Percentiles rank a stretch among this genome's conserved stretches.
Evolutionary conservation across 1,284 basidiomycete species (phyloP).

Genomic region (Ganoderma multipileum): DNA sequence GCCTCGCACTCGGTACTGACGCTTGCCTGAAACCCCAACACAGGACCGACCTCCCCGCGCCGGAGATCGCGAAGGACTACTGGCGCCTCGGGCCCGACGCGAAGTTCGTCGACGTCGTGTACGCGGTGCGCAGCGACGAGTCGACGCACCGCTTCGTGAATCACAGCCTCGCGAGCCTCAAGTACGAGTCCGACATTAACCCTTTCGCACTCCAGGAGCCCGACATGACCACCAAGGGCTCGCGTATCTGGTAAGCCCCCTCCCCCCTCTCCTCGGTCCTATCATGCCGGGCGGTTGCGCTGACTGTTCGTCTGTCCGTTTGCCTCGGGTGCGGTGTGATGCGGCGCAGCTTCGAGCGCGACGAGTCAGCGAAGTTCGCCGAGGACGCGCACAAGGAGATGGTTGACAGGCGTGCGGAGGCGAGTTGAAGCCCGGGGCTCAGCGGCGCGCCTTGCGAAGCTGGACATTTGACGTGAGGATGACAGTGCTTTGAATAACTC

Average conservation of each 20-base stretch:
- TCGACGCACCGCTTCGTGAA: constrained; percentile 93
- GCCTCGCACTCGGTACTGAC: not conserved
- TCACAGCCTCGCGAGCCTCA: constrained; percentile 89
- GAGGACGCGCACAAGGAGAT: constrained; percentile 32
- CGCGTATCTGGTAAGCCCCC: constrained; percentile 63
- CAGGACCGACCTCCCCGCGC: constrained; percentile 73
- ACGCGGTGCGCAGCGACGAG: constrained; percentile 93
- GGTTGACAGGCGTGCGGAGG: constrained; percentile 16
- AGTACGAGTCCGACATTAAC: constrained; percentile 81
- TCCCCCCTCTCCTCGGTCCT: not conserved
- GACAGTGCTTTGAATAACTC: not conserved
- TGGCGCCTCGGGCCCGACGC: constrained; percentile 84
- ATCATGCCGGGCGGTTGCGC: not conserved
- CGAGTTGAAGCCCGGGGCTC: not conserved
- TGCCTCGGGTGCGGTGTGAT: constrained; percentile 28
- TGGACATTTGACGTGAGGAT: not conserved
- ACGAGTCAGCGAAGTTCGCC: constrained; percentile 77
- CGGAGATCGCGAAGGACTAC: constrained; percentile 92
- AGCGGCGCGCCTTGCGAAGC: not conserved
- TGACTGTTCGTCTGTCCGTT: not conserved
- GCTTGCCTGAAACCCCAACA: not conserved
- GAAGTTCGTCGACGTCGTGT: constrained; percentile 86
- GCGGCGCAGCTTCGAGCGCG: constrained; percentile 70
- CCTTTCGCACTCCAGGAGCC: constrained; percentile 94
- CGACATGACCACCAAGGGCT: constrained; percentile 82